Conservation (phyloP, 257 asterid species). For the Prunella vulgaris region DNA sequence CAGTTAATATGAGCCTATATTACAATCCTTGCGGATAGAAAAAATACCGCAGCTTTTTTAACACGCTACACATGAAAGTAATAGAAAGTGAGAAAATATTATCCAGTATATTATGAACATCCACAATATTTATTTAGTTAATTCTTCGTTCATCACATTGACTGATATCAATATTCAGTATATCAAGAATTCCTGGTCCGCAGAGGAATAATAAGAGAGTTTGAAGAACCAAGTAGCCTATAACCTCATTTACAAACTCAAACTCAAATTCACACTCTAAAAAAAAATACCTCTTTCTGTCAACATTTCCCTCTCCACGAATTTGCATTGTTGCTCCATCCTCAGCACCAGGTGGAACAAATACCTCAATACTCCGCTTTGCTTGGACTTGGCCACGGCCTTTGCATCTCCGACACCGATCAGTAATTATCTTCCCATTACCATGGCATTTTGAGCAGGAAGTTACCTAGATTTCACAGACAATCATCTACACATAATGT, state of each 20-base stretch:
- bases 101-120: neutral
- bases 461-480: conserved; percentile 67
- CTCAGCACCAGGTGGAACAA: conserved; percentile 78
- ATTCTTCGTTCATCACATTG: neutral
- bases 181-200: neutral
- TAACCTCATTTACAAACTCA: conserved; percentile 12
- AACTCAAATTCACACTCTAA: conserved; percentile 7
- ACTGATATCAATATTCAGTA: conserved; percentile 6
- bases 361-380: conserved; percentile 59
- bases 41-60: neutral
- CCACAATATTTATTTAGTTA: neutral
- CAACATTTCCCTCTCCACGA: conserved; percentile 88
- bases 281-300: conserved; percentile 55
- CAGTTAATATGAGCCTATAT: neutral
- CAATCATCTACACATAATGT: conserved; percentile 46
- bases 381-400: conserved; percentile 65
- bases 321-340: conserved; percentile 80
- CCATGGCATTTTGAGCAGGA: conserved; percentile 82
- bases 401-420: conserved; percentile 67
- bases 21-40: neutral
- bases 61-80: conserved; percentile 8
- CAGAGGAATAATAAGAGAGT: neutral
- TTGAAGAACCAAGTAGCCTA: conserved; percentile 4
- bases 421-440: conserved; percentile 78
- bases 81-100: conserved; percentile 4